Evolutionary conservation across 805 yeast species (phyloP).

Genomic region (Kurtzmaniella fragi): DNA sequence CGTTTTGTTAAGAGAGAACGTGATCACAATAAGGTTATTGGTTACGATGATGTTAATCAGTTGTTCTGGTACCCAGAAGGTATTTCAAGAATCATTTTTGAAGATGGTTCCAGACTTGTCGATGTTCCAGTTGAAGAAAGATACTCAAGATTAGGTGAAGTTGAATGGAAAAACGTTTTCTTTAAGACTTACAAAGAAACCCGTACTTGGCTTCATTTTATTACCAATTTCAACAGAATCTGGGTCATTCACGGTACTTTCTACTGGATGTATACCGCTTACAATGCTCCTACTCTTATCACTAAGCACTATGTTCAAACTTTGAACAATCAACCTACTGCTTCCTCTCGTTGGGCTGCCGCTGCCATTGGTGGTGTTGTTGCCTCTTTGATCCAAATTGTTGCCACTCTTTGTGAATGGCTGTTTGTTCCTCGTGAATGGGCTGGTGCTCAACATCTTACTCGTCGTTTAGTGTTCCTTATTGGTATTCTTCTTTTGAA

Average conservation of each 20-base stretch:
- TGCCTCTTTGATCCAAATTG: constrained; percentile 74
- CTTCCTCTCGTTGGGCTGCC: constrained; percentile 90
- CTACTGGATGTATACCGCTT: constrained; percentile 94
- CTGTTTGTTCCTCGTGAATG: constrained; percentile 93
- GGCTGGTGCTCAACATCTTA: constrained; percentile 98
- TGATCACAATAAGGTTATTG: constrained; percentile 75
- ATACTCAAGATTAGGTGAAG: constrained; percentile 84
- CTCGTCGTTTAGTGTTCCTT: constrained; percentile 80
- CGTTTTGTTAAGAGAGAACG: constrained; percentile 80
- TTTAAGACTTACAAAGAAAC: constrained; percentile 94
- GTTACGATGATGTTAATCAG: constrained; percentile 98
- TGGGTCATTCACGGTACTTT: constrained; percentile 90
- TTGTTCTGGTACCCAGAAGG: constrained; percentile 99
- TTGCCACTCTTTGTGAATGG: constrained; percentile 92
- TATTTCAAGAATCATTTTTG: constrained; percentile 83
- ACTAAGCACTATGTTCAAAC: constrained; percentile 83
- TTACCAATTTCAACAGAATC: constrained; percentile 95
- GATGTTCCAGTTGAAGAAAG: constrained; percentile 90
- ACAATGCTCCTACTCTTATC: constrained; percentile 86
- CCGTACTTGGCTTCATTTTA: constrained; percentile 95
- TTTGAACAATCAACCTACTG: constrained; percentile 77
- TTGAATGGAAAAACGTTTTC: constrained; percentile 86
- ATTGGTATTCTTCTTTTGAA: constrained; percentile 61
- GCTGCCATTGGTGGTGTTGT: constrained; percentile 89
- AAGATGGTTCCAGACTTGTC: constrained; percentile 87